A percentile compares a stretch with the other conserved stretches of the same genome.
These are phyloP conservation scores for Mycosarcoma mackinlayi DNA, from an alignment of 1,284 basidiomycete genomes.

Conservation along the genomic window DNA sequence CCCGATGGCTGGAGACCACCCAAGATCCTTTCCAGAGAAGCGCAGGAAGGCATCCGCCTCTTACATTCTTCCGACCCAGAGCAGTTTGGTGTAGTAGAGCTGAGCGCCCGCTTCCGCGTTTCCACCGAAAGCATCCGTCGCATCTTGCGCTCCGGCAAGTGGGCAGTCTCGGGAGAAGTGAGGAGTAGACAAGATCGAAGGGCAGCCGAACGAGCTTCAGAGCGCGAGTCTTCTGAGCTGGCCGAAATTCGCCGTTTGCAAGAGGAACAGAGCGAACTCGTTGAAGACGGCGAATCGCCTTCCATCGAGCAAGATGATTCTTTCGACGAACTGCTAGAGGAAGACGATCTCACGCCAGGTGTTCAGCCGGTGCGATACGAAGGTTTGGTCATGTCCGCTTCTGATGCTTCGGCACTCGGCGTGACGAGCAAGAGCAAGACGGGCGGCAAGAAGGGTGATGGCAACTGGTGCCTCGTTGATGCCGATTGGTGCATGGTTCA, in stretches of 20 bases:
- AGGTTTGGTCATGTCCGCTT: constrained; percentile 55
- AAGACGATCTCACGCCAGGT: constrained; percentile 27
- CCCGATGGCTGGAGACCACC: constrained; percentile 64
- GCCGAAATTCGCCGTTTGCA: constrained; percentile 33
- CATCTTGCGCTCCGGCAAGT: constrained; percentile 53
- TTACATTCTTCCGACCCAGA: constrained; percentile 61
- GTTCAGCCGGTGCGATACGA: constrained; percentile 58
- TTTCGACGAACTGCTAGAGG: constrained; percentile 14
- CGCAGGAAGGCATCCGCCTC: constrained; percentile 62
- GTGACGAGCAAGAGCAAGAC: constrained; percentile 41
- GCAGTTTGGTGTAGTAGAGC: constrained; percentile 45
- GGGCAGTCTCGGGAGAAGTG: constrained; percentile 32
- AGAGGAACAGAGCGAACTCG: constrained; percentile 34
- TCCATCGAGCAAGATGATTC: constrained; percentile 27
- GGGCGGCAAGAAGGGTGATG: constrained; percentile 57
- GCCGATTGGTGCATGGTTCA: constrained; percentile 68
- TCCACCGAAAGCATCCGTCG: constrained; percentile 60
- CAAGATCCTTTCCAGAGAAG: constrained; percentile 63
- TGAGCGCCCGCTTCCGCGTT: constrained; percentile 59
- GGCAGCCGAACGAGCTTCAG: constrained; percentile 29
- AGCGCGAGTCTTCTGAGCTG: constrained; percentile 37
- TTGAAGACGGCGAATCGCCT: constrained; percentile 35
- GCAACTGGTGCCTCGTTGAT: constrained; percentile 67
- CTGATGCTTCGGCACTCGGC: constrained; percentile 37
- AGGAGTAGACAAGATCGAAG: constrained; percentile 40